Base-by-base conservation (phyloP, 1,139 yeast species). In the Protomyces lactucae-debilis region DNA sequence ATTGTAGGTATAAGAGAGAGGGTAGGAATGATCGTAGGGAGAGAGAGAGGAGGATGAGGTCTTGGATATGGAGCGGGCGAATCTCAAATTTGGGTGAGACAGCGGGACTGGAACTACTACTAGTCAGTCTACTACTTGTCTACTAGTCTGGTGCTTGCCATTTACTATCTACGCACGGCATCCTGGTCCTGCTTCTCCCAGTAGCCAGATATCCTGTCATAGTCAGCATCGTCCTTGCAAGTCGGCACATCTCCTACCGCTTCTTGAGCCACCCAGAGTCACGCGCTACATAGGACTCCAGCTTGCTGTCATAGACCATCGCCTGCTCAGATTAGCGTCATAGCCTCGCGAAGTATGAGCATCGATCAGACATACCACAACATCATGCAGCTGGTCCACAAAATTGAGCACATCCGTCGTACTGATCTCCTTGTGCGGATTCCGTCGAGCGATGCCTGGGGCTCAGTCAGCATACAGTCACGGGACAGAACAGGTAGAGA, bases 231-330 rank as follows among this genome's bases (percentile, higher is more conserved):
- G 23, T 46, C 28, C 12, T 21, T 16, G 21, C 28, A 39, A 0
- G 43, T 23, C 14, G 25, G n/a, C 21, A 16, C 12, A 18, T 23
- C 21, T 9, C 60, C 16, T 28, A 51, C 61, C 61, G 37, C 28
- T 57, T 48, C 55, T 57, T 57, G 39, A 57, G 32, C 61, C 61
- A 57, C 23, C 48, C 61, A 35, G 52, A 53, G 45, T 57, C 55
- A 3, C 35, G 55, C 10, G 61, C 61, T 18, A 51, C 28, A 16
- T 51, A 57, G 28, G 51, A 45, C 18, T 37, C 61, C 23, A 23
- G 37, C 16, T 39, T 21, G 3, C 51, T 32, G 36, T 57, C 61
- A 45, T 57, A 57, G 37, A 57, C 53, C 61, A 57, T 48, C 14
- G 55, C 61, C 61, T 57, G 32, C 32, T 5, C 32, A 6, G 32